A percentile compares a stretch with the other conserved stretches of the same genome.
These are phyloP conservation scores for Lachnellula hyalina DNA, from an alignment of 2,329 filamentous ascomycete genomes.

Conservation along the genomic window DNA sequence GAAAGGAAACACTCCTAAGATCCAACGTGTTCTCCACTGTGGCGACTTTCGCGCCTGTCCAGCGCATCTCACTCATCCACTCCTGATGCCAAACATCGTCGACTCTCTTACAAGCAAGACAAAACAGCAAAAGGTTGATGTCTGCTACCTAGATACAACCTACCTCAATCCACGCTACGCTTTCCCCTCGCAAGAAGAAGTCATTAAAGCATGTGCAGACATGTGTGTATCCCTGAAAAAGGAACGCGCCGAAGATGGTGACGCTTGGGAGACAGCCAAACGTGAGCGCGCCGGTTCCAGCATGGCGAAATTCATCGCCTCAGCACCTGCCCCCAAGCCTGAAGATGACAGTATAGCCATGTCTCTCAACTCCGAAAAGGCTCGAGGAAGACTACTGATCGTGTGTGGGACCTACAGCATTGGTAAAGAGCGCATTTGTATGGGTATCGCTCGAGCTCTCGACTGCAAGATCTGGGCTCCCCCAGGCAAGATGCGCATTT, in stretches of 20 bases:
- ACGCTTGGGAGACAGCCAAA: conserved; percentile 53
- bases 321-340: conserved; percentile 30
- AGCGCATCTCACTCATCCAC: conserved; percentile 74
- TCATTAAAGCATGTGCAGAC: conserved; percentile 81
- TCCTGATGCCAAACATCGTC: conserved; percentile 68
- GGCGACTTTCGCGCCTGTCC: conserved; percentile 92
- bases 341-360: conserved; percentile 24
- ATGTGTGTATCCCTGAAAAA: conserved; percentile 76
- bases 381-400: conserved; percentile 69
- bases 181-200: conserved; percentile 83
- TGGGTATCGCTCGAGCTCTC: conserved; percentile 83
- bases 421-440: conserved; percentile 92
- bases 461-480: conserved; percentile 86
- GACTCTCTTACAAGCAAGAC: conserved; percentile 66
- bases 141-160: conserved; percentile 95
- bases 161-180: conserved; percentile 95
- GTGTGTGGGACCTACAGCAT: conserved; percentile 97
- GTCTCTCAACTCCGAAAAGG: conserved; percentile 25
- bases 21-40: conserved; percentile 85
- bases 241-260: conserved; percentile 51
- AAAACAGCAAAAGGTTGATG: conserved; percentile 81
- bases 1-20: conserved; percentile 51
- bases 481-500: conserved; percentile 76
- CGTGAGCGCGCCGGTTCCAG: conserved; percentile 47
- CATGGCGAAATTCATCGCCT: conserved; percentile 58